Base-by-base conservation (phyloP, 768 basidiomycete species). In the Udeniomyces megalosporus region DNA sequence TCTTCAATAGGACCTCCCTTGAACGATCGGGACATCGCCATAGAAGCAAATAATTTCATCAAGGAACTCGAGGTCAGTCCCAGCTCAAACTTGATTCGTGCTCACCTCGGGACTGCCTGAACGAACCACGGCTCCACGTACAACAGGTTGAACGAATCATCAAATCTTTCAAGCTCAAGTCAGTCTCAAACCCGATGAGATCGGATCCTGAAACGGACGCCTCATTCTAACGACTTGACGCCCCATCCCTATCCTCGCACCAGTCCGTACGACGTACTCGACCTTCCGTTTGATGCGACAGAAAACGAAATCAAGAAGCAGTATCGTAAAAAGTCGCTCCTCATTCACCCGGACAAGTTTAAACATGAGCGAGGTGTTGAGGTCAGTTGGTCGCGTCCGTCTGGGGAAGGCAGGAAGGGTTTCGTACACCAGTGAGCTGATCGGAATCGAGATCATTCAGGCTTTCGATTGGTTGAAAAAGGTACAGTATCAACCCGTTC, bases 341-440 rank as follows among this genome's bases (percentile, higher is more conserved):
- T 95, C 74, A 96, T 99, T 70, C 95, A 99, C 79, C 95, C 95
- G 66, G 95, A 99, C 78, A 99, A 97, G 79, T 85, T 86, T 69
- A 77, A 86, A 71, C 88, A 95, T 75, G 78, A 81, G 31, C 81
- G 83, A 69, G 87, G 63, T 35, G 63, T 65, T 24, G 63, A 65
- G 58, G 63, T 65, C 15, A 24, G 63, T n/a, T n/a, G n/a, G n/a
- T n/a, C n/a, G n/a, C n/a, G n/a, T 8, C n/a, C n/a, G n/a, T n/a
- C n/a, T n/a, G n/a, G n/a, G n/a, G n/a, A n/a, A n/a, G n/a, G n/a
- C n/a, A n/a, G n/a, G n/a, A n/a, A n/a, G n/a, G n/a, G n/a, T n/a
- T n/a, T n/a, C n/a, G n/a, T n/a, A n/a, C n/a, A n/a, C n/a, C n/a
- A n/a, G n/a, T n/a, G n/a, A n/a, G n/a, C n/a, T n/a, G n/a, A n/a